Evolutionary conservation across 805 yeast species (phyloP), one percentile per base, ranked within the genome.

Genomic region (Saccharomycopsis fibuligera): DNA sequence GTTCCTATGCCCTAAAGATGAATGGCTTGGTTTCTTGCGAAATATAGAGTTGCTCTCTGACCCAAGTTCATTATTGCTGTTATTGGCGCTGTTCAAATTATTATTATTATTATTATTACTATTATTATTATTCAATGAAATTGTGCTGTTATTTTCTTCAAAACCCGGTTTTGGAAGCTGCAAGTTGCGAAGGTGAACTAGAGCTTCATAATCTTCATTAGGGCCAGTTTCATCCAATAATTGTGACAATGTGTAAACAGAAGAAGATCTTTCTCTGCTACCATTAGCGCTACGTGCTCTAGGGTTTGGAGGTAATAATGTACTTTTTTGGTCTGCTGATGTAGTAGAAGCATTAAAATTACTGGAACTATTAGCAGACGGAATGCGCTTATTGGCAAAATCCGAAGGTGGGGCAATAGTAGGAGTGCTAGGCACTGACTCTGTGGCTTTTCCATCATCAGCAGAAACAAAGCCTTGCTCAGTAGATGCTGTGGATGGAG

Each of bases 161-260:
- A n/a, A n/a, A n/a, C n/a, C n/a, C n/a, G n/a, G n/a, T n/a, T n/a
- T n/a, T n/a, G 17, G 35, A 41, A 27, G 35, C 35, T 41, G 25
- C 14, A 42, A 42, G 5, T 35, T 42, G 22, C 44, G 48, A 16
- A 51, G 36, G 16, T 43, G 29, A 16, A 45, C 45, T 16, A 48
- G 23, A 14, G 48, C 43, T 16, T 51, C 41, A 41, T 37, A 42
- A 35, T 51, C 51, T 2, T 44, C 49, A 17, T 31, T 29, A 14
- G 17, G n/a, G 30, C n/a, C 45, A 30, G 17, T 22, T 37, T 39
- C 42, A 24, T 47, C 41, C 22, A 51, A 38, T 17, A 51, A 41
- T 12, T 40, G 35, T 4, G 49, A 35, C 27, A 51, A 36, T 3
- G 51, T 47, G 40, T 47, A 51, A 3, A 51, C 54, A 12, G 49